Conservation (phyloP, 306 rosid genomes). For the Hippophae tibetana region DNA sequence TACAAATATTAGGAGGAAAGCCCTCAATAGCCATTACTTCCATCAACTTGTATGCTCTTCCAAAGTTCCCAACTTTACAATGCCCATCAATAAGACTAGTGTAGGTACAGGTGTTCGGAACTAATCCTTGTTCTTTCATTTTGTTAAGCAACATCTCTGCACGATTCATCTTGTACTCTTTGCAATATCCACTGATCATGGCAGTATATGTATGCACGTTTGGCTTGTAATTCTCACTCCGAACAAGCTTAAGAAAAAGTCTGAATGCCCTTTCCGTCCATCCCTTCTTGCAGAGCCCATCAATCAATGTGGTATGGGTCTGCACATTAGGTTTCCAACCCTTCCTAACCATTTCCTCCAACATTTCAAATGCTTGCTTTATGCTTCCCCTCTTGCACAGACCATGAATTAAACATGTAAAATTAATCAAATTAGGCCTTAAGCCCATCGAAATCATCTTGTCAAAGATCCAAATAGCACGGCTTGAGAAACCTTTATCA, state of each 20-base stretch:
- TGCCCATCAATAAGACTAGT: constrained; percentile 71
- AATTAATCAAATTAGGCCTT: constrained; percentile 72
- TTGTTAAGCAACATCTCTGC: constrained; percentile 77
- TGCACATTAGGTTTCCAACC: constrained; percentile 95
- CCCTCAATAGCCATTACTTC: constrained; percentile 60
- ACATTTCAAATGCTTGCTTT: constrained; percentile 89
- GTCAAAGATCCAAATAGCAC: constrained; percentile 61
- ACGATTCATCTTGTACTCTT: constrained; percentile 55
- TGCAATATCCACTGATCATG: constrained; percentile 80
- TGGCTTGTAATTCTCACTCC: constrained; percentile 70
- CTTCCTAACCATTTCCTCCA: constrained; percentile 88
- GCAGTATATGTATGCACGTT: constrained; percentile 79
- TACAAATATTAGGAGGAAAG: constrained; percentile 54
- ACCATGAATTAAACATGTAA: constrained; percentile 63
- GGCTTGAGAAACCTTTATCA: constrained; percentile 38
- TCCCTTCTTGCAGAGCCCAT: constrained; percentile 92
- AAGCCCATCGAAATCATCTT: constrained; percentile 52
- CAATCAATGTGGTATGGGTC: constrained; percentile 62
- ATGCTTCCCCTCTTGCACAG: constrained; percentile 81
- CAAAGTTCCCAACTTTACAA: constrained; percentile 59
- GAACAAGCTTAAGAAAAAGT: constrained; percentile 80
- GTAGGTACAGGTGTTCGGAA: constrained; percentile 69
- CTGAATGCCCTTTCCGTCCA: constrained; percentile 96
- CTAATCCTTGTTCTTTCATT: constrained; percentile 81
- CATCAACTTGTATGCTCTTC: constrained; percentile 57